A percentile compares a stretch with the other conserved stretches of the same genome.
phyloP scores from a whole-genome alignment of 78 protist species.

The Planoprotostelium fungivorum region DNA sequence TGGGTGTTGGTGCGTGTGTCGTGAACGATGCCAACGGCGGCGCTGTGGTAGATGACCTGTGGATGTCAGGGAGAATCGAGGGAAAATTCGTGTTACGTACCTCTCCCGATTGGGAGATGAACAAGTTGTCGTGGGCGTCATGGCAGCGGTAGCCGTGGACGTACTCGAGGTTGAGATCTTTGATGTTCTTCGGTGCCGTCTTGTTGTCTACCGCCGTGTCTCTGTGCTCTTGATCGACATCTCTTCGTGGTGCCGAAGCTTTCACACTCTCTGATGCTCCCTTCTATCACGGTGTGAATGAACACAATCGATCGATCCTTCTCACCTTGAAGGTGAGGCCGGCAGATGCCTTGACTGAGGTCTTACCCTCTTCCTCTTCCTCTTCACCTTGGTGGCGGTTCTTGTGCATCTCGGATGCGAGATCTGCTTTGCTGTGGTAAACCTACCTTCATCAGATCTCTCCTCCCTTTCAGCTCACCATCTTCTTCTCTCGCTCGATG shows the following conservation, averaged over 20 bases:
- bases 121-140: conserved; percentile 15
- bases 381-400: background rate
- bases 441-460: background rate
- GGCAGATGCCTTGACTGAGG: background rate
- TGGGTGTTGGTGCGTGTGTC: conserved; percentile 12
- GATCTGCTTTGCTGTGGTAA: background rate
- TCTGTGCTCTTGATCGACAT: background rate
- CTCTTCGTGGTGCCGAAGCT: background rate
- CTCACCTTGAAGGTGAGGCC: background rate
- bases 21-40: conserved; percentile 32
- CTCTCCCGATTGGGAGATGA: background rate
- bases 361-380: background rate
- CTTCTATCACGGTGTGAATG: background rate
- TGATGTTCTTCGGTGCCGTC: background rate
- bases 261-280: background rate
- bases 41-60: background rate
- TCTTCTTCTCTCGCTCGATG: background rate
- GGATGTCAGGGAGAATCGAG: background rate
- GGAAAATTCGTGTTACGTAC: background rate
- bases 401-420: background rate
- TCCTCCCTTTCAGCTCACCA: background rate
- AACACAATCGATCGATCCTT: background rate
- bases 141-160: conserved; percentile 50
- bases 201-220: background rate
- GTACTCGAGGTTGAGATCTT: conserved; percentile 10